Evolutionary conservation across 192 early-diverging fungal genomes (phyloP), one percentile per base, ranked within the genome.

Genomic region (Backusella tarrabulga): DNA sequence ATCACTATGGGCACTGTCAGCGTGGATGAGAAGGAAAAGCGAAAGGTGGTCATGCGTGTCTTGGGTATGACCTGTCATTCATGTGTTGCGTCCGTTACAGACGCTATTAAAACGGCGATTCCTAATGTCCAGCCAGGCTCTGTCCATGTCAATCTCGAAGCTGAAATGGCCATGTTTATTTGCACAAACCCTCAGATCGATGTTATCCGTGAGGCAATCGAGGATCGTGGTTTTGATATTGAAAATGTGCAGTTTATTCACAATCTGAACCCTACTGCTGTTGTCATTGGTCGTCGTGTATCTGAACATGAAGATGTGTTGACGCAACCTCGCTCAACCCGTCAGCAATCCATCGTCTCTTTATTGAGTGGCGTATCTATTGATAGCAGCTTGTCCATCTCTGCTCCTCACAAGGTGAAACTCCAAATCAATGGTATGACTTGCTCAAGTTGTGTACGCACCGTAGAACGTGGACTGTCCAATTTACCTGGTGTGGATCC

Each of bases 351-450:
- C 15, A 26, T 63, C 14, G 44, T 34, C 5, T 71, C 74, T 34
- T 32, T 32, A 32, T 34, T 74, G 4, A 54, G 71, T 56, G 73
- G 56, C 12, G 21, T 75, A 6, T 67, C 80, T 19, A 68, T 79
- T n/a, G 34, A 34, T 19, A 44, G 46, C n/a, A 17, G 54, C 3
- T 35, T 72, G 12, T 32, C 60, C 4, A 68, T 41, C 9, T 34
- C 46, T 9, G 56, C 34, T 29, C 29, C 68, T 50, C 34, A 70
- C 44, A 72, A 80, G 15, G 72, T 75, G 4, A 74, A 60, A 9
- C 23, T 98, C 12, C 87, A 93, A 74, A 88, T 99, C 26, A 87
- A 83, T 29, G 98, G 98, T 6, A 99, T 99, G 98, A 97, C 98
- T 38, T 98, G 97, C 85, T 90, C 97, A 6, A 93, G 93, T 4